Conservation (phyloP, 202 grass and related monocot genomes). For the Cymbopogon flexuosus region DNA sequence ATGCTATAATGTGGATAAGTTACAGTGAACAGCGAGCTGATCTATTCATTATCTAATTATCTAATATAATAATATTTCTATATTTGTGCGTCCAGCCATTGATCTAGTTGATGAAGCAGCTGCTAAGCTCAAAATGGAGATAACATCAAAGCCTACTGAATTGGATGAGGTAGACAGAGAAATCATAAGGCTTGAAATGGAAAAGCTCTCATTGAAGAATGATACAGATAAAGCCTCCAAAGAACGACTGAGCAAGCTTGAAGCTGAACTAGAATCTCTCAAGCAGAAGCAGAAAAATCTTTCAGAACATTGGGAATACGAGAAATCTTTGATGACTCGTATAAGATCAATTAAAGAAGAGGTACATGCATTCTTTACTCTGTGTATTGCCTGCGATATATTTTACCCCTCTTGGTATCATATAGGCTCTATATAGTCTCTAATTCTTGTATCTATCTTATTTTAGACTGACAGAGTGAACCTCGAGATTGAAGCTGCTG, state of each 20-base stretch:
- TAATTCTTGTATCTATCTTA: conserved; percentile 24
- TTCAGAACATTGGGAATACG: conserved; percentile 77
- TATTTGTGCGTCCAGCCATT: conserved; percentile 55
- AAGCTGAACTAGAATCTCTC: conserved; percentile 71
- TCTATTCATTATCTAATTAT: conserved; percentile 14
- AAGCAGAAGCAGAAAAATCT: conserved; percentile 78
- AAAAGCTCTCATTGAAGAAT: conserved; percentile 96
- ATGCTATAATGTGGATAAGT: not conserved
- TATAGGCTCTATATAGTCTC: not conserved
- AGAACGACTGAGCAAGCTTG: conserved; percentile 76
- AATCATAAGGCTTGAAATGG: conserved; percentile 92
- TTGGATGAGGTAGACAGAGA: conserved; percentile 90
- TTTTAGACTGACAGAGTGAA: conserved; percentile 86
- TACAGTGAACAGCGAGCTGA: not conserved
- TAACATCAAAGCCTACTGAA: conserved; percentile 92
- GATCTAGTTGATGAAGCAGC: conserved; percentile 95
- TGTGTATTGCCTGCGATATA: not conserved
- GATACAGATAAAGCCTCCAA: conserved; percentile 86
- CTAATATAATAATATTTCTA: conserved; percentile 1
- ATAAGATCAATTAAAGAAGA: conserved; percentile 91
- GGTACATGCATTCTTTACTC: conserved; percentile 39
- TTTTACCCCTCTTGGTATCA: not conserved
- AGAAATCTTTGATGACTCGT: conserved; percentile 83
- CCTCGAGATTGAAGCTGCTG: conserved; percentile 89
- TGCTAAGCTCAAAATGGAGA: conserved; percentile 96